Evolutionary conservation across 2,329 filamentous ascomycete species (phyloP).

Genomic region (Drechslera avenae): DNA sequence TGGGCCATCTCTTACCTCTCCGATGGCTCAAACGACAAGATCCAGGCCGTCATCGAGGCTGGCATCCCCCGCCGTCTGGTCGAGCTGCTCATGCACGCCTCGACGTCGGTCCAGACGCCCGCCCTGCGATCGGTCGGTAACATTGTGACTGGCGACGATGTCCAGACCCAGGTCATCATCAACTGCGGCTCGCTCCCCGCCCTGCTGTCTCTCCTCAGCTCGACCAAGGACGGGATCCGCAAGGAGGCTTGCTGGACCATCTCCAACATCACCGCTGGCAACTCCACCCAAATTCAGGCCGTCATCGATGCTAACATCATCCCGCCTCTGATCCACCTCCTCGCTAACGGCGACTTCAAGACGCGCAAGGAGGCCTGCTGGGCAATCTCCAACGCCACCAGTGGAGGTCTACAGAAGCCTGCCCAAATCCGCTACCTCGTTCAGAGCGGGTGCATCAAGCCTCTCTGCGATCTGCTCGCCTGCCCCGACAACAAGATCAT

Average conservation of each 20-base stretch:
- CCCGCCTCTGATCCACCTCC: constrained; percentile 90
- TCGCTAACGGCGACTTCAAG: constrained; percentile 97
- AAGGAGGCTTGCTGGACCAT: constrained; percentile 99
- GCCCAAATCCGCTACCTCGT: constrained; percentile 98
- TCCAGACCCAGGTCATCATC: constrained; percentile 99
- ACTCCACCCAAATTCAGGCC: constrained; percentile 95
- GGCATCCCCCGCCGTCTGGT: constrained; percentile 95
- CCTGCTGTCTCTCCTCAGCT: constrained; percentile 90
- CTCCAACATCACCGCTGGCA: constrained; percentile 97
- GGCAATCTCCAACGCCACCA: constrained; percentile 98
- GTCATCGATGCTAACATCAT: constrained; percentile 98
- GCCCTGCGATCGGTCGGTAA: constrained; percentile 97
- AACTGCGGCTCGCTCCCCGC: constrained; percentile 94
- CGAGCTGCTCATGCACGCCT: constrained; percentile 96
- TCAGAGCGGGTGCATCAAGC: constrained; percentile 92
- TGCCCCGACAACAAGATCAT: constrained; percentile 99
- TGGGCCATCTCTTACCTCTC: constrained; percentile 99
- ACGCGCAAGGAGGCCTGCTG: constrained; percentile 99
- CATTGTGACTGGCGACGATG: constrained; percentile 97
- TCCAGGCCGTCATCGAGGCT: constrained; percentile 97
- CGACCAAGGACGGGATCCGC: constrained; percentile 96
- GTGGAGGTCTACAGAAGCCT: constrained; percentile 95
- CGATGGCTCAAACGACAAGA: constrained; percentile 98
- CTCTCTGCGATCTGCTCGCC: constrained; percentile 88
- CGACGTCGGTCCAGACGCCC: constrained; percentile 96